Evolutionary conservation across 148 eudicot species (phyloP), one percentile per base, ranked within the genome.

Genomic region (Spergularia bocconei): DNA sequence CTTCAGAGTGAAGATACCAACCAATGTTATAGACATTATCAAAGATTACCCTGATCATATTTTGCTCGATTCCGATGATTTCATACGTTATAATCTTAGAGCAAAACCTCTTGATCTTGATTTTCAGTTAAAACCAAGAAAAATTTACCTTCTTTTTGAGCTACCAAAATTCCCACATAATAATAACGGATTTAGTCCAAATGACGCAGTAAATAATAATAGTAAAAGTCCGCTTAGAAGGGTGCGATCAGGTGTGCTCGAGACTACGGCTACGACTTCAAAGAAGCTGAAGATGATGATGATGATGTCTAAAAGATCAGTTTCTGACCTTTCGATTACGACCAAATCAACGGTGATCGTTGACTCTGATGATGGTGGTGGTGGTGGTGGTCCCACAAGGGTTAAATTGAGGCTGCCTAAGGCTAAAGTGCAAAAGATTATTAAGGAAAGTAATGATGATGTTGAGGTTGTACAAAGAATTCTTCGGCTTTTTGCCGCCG

Each of bases 391-490:
- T 56, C 77, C 84, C 10, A 74, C 85, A 2, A 81, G 82, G 84
- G 85, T 93, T 6, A 91, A 83, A 85, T 75, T 93, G 86, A 86
- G 81, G 87, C 67, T 93, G 67, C 91, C 88, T 3, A 89, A 77
- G 82, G 81, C 82, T 10, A 65, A 82, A 29, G 77, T 93, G 63
- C 83, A 77, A 20, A 87, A 67, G 79, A 72, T 88, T 68, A 67
- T 92, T 74, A 78, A 83, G 41, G 87, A 87, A 59, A 86, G 89
- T 73, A 73, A 69, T 56, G 87, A 90, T 75, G 86, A 84, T 41
- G 84, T 72, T 8, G 97, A 92, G 83, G 83, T 81, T 70, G 91
- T 86, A 39, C 76, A 80, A 70, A 84, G 68, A 73, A 87, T 93
- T 71, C 50, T 91, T 29, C 77, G 76, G 71, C 87, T 91, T 57